Evolutionary conservation across 1,139 yeast species (phyloP).

Genomic region (Yamadazyma buinensis): DNA sequence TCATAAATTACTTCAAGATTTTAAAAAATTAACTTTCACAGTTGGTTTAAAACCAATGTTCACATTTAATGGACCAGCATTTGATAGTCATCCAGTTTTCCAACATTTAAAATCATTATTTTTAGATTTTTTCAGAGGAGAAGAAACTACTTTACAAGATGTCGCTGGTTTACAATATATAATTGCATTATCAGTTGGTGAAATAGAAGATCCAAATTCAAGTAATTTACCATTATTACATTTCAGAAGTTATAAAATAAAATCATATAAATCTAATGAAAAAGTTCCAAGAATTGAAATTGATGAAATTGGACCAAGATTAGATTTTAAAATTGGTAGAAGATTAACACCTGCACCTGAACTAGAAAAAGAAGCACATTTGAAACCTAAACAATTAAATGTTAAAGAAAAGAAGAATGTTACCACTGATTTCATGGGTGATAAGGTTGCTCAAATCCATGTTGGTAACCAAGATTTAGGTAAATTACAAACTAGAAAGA

Average conservation of each 20-base stretch:
- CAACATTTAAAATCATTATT: slow-evolving; percentile 84
- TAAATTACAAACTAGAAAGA: slow-evolving; percentile 91
- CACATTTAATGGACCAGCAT: slow-evolving; percentile 87
- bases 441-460: slow-evolving; percentile 93
- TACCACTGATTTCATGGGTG: slow-evolving; percentile 86
- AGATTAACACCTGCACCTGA: slow-evolving; percentile 82
- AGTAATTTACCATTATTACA: slow-evolving; percentile 65
- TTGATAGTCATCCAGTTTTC: slow-evolving; percentile 84
- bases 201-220: slow-evolving; percentile 64
- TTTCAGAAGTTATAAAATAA: slow-evolving; percentile 87
- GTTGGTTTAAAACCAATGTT: slow-evolving; percentile 95
- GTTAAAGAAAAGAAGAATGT: slow-evolving; percentile 87
- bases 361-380: slow-evolving; percentile 83
- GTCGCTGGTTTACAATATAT: slow-evolving; percentile 93
- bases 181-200: slow-evolving; percentile 76
- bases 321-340: slow-evolving; percentile 91
- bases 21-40: slow-evolving; percentile 74
- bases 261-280: slow-evolving; percentile 78
- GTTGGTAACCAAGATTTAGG: slow-evolving; percentile 92
- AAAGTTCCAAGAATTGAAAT: slow-evolving; percentile 91
- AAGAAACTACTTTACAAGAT: slow-evolving; percentile 78
- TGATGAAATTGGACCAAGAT: slow-evolving; percentile 93
- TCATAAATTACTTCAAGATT: slow-evolving; percentile 72
- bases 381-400: slow-evolving; percentile 77
- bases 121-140: slow-evolving; percentile 89